Base-by-base conservation (phyloP, 257 asterid species). In the Verbena officinalis region DNA sequence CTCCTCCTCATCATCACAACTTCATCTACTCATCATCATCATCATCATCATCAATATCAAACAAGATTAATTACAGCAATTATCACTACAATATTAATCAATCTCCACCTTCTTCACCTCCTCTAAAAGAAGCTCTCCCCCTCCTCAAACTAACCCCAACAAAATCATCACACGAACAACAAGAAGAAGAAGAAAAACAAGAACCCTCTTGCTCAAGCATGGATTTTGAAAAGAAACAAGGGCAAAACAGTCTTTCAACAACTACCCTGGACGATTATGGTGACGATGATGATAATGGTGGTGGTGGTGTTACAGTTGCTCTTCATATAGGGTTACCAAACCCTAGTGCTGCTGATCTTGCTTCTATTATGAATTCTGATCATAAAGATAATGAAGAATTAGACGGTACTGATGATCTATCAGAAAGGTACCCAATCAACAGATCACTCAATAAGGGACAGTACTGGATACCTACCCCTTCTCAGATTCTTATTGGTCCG, bases 401-500 rank as follows among this genome's bases (percentile, higher is more conserved):
- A 70, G 11, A 5, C 33, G 78, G 59, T 48, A 83, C 58, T 17
- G 69, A 34, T 44, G 72, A 71, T 70, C 67, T 56, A 19, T 56
- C 72, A 22, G 84, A 5, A 27, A 5, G 81, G 24, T 74, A 51
- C 78, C 65, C 81, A 53, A 51, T 79, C n/a, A 68, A 55, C 39
- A 78, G 85, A 33, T n/a, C n/a, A n/a, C 77, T 84, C 33, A 90
- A 85, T 78, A 90, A 87, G 67, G 95, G 92, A 23, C 97, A 86
- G 80, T 88, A 88, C 64, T 91, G 97, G 97, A 91, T 91, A 59
- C 97, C 97, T 5, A 88, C 96, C 7, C 96, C 96, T 42, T 88
- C 97, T 20, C 97, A 90, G 86, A 90, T 91, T 83, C 97, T 91
- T 30, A 86, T 88, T 50, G 97, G 97, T 13, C 97, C 97, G 53